phyloP scores from a whole-genome alignment of 2,329 filamentous ascomycete species.

The Fusarium albidum region DNA sequence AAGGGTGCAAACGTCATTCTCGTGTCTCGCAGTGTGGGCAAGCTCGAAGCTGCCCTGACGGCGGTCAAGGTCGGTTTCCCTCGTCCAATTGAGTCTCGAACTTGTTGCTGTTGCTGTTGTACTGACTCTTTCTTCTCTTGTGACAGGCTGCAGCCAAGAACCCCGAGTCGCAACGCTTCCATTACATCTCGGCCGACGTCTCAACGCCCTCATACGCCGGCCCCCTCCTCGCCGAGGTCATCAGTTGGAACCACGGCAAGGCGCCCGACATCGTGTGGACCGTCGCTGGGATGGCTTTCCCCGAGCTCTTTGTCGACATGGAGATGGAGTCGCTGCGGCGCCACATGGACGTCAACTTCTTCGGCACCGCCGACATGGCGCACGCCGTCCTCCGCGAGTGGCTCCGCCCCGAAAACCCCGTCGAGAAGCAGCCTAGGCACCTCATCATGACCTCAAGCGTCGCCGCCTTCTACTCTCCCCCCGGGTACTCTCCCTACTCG shows the following conservation, averaged over 20 bases:
- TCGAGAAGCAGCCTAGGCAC: constrained; percentile 68
- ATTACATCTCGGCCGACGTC: constrained; percentile 85
- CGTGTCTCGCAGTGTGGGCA: constrained; percentile 78
- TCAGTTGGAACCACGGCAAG: constrained; percentile 77
- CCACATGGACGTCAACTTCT: constrained; percentile 96
- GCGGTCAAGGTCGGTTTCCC: constrained; percentile 65
- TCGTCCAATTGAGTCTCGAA: not conserved
- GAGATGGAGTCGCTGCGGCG: constrained; percentile 70
- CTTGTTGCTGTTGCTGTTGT: no score
- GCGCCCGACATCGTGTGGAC: constrained; percentile 91
- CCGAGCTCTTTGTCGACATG: constrained; percentile 80
- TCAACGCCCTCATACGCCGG: constrained; percentile 73
- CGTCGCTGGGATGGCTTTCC: constrained; percentile 78
- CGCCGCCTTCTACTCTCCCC: constrained; percentile 76
- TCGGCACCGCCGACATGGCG: constrained; percentile 84
- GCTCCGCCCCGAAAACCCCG: constrained; percentile 62
- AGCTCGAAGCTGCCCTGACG: constrained; percentile 75
- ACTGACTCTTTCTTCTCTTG: constrained; percentile 8
- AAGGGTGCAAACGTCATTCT: constrained; percentile 90
- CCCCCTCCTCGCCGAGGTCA: constrained; percentile 75
- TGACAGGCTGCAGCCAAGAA: constrained; percentile 71
- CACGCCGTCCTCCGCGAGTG: constrained; percentile 80
- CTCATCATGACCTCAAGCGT: constrained; percentile 88
- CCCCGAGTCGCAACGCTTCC: constrained; percentile 77
- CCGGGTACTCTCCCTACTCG: constrained; percentile 85